A percentile compares a stretch with the other conserved stretches of the same genome.
Conservation (phyloP, 371 early-diverging fungal genomes). For the Rhizopus delemar region DNA sequence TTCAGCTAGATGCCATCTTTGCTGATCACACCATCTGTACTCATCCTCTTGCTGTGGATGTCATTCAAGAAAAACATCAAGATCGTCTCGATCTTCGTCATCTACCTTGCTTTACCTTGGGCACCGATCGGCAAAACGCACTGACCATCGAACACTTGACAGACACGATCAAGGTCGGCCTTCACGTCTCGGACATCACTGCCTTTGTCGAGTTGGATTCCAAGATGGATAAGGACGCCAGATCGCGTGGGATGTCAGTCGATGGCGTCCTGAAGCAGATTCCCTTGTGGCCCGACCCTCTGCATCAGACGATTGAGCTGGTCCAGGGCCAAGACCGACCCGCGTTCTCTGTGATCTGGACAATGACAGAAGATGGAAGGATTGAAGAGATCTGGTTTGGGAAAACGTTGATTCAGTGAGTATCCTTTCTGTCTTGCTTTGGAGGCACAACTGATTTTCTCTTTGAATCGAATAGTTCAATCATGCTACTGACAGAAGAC, state of each 20-base stretch:
- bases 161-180: slow-evolving; percentile 80
- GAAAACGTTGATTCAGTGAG: slow-evolving; percentile 78
- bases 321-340: slow-evolving; percentile 51
- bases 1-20: slow-evolving; percentile 71
- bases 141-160: slow-evolving; percentile 67
- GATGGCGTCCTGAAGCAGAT: slow-evolving; percentile 64
- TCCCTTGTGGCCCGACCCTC: slow-evolving; percentile 92
- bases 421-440: background rate
- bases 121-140: slow-evolving; percentile 87
- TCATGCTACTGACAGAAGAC: slow-evolving; percentile 76
- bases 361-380: slow-evolving; percentile 64
- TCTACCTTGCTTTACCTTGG: slow-evolving; percentile 75
- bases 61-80: background rate
- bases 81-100: slow-evolving; percentile 69
- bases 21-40: slow-evolving; percentile 61
- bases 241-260: slow-evolving; percentile 84
- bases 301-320: slow-evolving; percentile 67
- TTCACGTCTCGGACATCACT: slow-evolving; percentile 98
- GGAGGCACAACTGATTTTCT: background rate
- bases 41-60: slow-evolving; percentile 41
- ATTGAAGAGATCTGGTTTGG: slow-evolving; percentile 64
- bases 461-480: slow-evolving; percentile 36
- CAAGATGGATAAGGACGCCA: slow-evolving; percentile 89
- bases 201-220: slow-evolving; percentile 89
- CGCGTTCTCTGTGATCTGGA: slow-evolving; percentile 90